Evolutionary conservation across 495 filamentous ascomycete species (phyloP).

Genomic region (Cenococcum geophilum): DNA sequence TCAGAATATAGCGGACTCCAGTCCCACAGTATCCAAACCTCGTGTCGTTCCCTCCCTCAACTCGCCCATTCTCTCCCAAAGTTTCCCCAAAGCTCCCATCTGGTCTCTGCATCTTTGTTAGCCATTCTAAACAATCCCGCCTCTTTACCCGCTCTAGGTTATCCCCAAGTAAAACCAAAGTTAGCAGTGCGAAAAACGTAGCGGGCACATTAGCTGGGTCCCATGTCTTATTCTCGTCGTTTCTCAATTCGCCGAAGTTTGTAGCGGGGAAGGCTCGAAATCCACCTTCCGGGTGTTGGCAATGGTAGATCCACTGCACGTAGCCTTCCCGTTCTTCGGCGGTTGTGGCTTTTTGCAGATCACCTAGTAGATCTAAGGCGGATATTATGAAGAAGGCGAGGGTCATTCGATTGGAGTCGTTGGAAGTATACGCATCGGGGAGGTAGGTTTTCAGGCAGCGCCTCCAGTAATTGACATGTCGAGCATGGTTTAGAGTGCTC

Average conservation of each 20-base stretch:
- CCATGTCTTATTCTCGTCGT: constrained; percentile 50
- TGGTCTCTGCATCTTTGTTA: constrained; percentile 66
- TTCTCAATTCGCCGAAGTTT: constrained; percentile 45
- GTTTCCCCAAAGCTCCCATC: constrained; percentile 93
- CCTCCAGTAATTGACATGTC: constrained; percentile 88
- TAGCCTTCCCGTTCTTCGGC: constrained; percentile 54
- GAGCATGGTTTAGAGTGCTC: constrained; percentile 49
- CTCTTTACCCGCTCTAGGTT: constrained; percentile 63
- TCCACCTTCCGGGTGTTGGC: constrained; percentile 66
- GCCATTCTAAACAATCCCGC: constrained; percentile 61
- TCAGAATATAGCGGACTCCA: constrained; percentile 74
- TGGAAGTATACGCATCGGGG: constrained; percentile 72
- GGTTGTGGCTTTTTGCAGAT: constrained; percentile 51
- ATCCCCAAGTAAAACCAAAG: constrained; percentile 69
- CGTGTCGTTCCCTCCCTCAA: constrained; percentile 77
- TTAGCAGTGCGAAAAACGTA: constrained; percentile 78
- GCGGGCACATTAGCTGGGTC: constrained; percentile 80
- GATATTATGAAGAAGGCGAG: constrained; percentile 82
- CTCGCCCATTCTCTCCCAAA: constrained; percentile 50
- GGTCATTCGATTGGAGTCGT: constrained; percentile 82
- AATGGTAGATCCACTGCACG: constrained; percentile 65
- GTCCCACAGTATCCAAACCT: constrained; percentile 79
- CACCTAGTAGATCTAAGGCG: constrained; percentile 72
- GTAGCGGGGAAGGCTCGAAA: constrained; percentile 77
- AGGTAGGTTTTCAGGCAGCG: constrained; percentile 78